Conservation (phyloP, 148 eudicot species). For the Amaranthus palmeri region DNA sequence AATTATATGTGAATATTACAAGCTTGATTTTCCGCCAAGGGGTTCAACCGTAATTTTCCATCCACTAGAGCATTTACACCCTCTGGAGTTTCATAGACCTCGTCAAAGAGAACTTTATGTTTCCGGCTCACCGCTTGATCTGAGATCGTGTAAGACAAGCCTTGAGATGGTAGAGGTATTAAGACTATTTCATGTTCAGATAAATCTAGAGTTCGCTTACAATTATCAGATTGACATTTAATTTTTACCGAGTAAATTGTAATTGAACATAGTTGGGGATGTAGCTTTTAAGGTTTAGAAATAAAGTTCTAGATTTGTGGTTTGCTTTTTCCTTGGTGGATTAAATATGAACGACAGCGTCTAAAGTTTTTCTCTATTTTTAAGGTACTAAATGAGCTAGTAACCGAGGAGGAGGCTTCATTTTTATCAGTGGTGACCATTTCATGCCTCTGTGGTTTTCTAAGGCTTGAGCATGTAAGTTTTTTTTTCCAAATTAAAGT, state of each 20-base stretch:
- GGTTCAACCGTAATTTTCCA: constrained; percentile 76
- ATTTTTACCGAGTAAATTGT: background rate
- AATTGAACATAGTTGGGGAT: background rate
- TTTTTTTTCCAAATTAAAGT: constrained; percentile 7
- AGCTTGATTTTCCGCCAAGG: constrained; percentile 55
- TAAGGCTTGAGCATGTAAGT: constrained; percentile 90
- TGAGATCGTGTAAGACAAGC: constrained; percentile 63
- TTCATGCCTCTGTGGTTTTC: constrained; percentile 78
- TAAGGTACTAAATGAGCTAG: constrained; percentile 58
- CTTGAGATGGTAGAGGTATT: constrained; percentile 83
- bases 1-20: constrained; percentile 77
- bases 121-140: constrained; percentile 60
- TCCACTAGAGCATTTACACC: constrained; percentile 88
- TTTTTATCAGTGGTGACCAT: constrained; percentile 77
- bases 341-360: background rate
- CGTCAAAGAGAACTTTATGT: constrained; percentile 48
- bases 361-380: constrained; percentile 5
- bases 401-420: constrained; percentile 86
- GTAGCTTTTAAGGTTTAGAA: background rate
- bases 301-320: background rate
- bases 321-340: background rate
- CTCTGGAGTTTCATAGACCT: constrained; percentile 72
- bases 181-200: background rate
- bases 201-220: background rate
- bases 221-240: background rate